Conservation (phyloP, 371 early-diverging fungal genomes). For the Actinomucor elegans region DNA sequence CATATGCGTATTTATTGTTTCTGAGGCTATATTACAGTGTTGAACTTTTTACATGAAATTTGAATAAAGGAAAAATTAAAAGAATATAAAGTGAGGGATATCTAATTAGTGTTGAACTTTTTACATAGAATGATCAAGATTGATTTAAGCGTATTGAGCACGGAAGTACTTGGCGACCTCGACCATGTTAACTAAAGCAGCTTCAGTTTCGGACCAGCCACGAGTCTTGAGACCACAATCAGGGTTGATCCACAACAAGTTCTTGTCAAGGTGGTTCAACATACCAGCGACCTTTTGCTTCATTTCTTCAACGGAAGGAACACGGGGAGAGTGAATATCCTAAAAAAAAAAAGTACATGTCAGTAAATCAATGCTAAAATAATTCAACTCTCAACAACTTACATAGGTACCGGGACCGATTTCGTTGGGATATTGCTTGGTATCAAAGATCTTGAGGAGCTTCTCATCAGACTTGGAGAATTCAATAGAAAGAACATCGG, state of each 20-base stretch:
- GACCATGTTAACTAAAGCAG: conserved; percentile 83
- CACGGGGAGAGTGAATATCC: conserved; percentile 97
- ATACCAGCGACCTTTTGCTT: conserved; percentile 74
- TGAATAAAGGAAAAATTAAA: background rate
- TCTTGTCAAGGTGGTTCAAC: conserved; percentile 73
- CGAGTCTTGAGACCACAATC: conserved; percentile 98
- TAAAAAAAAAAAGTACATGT: conserved; percentile 63
- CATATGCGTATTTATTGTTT: conserved; percentile 6
- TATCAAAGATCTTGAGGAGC: conserved; percentile 85
- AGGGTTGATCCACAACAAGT: conserved; percentile 94
- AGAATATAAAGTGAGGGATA: conserved; percentile 5
- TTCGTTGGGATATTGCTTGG: conserved; percentile 82
- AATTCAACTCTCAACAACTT: background rate
- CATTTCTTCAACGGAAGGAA: conserved; percentile 91
- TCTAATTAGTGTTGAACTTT: conserved; percentile 29
- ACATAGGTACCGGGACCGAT: conserved; percentile 87
- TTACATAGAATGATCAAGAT: background rate
- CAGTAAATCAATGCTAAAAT: no score
- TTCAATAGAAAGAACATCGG: conserved; percentile 94
- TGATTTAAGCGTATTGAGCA: conserved; percentile 29
- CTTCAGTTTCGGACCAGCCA: conserved; percentile 90
- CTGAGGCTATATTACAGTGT: conserved; percentile 25
- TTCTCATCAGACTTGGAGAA: conserved; percentile 95
- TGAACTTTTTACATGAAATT: conserved; percentile 26
- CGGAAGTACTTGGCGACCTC: conserved; percentile 77